Evolutionary conservation across 371 early-diverging fungal species (phyloP).

Genomic region (Quaeritorhiza haematococci): DNA sequence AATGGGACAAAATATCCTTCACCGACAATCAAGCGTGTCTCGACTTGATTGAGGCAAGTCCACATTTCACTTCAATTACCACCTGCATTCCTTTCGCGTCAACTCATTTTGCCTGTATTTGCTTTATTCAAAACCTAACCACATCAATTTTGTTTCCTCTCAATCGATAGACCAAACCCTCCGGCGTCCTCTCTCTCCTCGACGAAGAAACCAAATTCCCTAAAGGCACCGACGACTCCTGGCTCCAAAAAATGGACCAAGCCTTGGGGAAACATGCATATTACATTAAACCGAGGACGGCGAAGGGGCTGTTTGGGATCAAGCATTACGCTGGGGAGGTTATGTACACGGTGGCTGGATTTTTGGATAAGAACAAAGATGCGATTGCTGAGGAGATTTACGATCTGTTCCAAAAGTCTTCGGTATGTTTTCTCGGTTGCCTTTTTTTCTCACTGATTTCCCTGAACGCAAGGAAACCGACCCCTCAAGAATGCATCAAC

Average conservation of each 20-base stretch:
- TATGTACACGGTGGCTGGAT: slow-evolving; percentile 49
- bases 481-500: neutral
- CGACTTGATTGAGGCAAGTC: slow-evolving; percentile 47
- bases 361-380: slow-evolving; percentile 67
- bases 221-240: slow-evolving; percentile 51
- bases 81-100: too few relatives aligned
- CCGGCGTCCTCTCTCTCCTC: slow-evolving; percentile 55
- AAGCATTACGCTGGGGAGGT: slow-evolving; percentile 68
- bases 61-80: too few relatives aligned
- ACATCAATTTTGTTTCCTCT: too few relatives aligned
- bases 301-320: slow-evolving; percentile 43
- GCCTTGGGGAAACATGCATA: slow-evolving; percentile 29
- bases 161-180: slow-evolving; percentile 45
- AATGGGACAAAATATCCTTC: slow-evolving; percentile 61
- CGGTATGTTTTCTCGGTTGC: slow-evolving; percentile 10
- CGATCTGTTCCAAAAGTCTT: slow-evolving; percentile 31
- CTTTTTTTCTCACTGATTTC: slow-evolving; percentile 1
- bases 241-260: slow-evolving; percentile 37
- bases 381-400: slow-evolving; percentile 49
- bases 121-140: slow-evolving; percentile 1
- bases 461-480: neutral
- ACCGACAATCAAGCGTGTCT: slow-evolving; percentile 59
- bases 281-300: slow-evolving; percentile 38
- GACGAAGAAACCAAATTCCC: slow-evolving; percentile 71
- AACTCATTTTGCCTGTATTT: neutral